A percentile compares a stretch with the other conserved stretches of the same genome.
Evolutionary conservation across 192 early-diverging fungal genomes (phyloP).

Genomic region (Linnemannia zychae): DNA sequence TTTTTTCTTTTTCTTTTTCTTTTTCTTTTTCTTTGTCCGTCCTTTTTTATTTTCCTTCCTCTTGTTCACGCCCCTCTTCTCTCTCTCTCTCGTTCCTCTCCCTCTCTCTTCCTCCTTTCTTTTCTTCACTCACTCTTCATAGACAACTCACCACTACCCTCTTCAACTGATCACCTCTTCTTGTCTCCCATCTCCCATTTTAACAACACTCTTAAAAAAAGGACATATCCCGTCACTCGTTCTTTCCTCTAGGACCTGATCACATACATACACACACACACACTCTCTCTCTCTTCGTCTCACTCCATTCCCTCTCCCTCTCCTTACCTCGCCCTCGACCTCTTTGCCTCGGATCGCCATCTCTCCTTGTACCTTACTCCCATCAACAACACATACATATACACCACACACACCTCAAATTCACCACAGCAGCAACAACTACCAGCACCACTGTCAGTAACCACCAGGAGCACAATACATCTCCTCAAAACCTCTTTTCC

Average conservation of each 20-base stretch:
- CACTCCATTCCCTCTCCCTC: background rate
- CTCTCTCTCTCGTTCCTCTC: background rate
- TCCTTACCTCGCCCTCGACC: background rate
- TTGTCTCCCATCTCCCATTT: background rate
- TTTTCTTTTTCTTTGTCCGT: background rate
- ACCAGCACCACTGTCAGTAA: background rate
- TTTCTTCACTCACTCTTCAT: background rate
- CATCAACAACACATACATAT: background rate
- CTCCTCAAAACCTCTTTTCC: background rate
- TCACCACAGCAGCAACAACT: background rate
- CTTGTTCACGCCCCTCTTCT: background rate
- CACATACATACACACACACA: too few species aligned
- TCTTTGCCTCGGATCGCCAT: conserved; percentile 6
- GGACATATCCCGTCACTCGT: background rate
- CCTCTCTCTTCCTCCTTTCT: background rate
- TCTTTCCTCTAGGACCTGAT: background rate
- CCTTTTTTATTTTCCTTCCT: background rate
- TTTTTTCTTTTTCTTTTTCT: background rate
- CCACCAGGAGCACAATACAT: background rate
- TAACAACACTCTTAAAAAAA: background rate
- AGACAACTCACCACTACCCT: background rate
- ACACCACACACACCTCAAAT: background rate
- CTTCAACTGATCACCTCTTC: background rate
- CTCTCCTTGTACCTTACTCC: background rate
- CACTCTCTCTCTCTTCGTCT: background rate